Conservation (phyloP, 1,284 basidiomycete genomes). For the Coriolopsis trogii region DNA sequence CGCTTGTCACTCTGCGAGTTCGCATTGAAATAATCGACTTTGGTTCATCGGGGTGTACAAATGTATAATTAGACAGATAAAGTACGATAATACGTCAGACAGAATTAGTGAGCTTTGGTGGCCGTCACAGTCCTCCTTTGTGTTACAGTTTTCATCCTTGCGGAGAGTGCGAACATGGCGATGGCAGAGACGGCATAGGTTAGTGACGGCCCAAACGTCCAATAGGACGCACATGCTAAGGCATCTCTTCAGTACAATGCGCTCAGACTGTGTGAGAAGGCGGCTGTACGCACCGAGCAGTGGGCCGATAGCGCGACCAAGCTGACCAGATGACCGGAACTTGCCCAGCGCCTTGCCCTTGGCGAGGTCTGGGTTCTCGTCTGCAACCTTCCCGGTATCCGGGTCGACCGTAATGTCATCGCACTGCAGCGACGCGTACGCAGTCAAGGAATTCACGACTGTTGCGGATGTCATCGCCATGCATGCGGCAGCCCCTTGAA, state of each 20-base stretch:
- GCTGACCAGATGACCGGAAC: conserved; percentile 87
- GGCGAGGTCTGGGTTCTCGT: conserved; percentile 66
- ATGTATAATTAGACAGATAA: too few species aligned
- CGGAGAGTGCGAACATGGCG: conserved; percentile 62
- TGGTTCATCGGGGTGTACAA: too few species aligned
- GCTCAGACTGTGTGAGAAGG: background rate
- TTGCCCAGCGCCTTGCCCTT: conserved; percentile 85
- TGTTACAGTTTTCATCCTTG: conserved; percentile 48
- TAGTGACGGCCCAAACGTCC: conserved; percentile 80
- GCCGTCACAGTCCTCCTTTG: conserved; percentile 8
- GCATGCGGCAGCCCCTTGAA: conserved; percentile 78
- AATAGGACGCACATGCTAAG: conserved; percentile 88
- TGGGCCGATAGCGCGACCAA: conserved; percentile 89
- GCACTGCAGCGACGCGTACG: conserved; percentile 84
- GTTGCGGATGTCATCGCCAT: conserved; percentile 91
- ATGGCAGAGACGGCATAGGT: conserved; percentile 73
- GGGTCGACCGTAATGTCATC: conserved; percentile 65
- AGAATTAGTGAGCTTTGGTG: conserved; percentile 10
- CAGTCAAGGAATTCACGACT: conserved; percentile 88
- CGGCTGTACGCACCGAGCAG: conserved; percentile 62
- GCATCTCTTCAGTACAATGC: background rate
- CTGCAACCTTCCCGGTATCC: conserved; percentile 55
- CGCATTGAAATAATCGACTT: too few species aligned
- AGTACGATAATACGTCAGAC: background rate
- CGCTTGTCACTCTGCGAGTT: too few species aligned